Evolutionary conservation across 2,329 filamentous ascomycete species (phyloP), one percentile per base, ranked within the genome.

Genomic region (Nemania serpens): DNA sequence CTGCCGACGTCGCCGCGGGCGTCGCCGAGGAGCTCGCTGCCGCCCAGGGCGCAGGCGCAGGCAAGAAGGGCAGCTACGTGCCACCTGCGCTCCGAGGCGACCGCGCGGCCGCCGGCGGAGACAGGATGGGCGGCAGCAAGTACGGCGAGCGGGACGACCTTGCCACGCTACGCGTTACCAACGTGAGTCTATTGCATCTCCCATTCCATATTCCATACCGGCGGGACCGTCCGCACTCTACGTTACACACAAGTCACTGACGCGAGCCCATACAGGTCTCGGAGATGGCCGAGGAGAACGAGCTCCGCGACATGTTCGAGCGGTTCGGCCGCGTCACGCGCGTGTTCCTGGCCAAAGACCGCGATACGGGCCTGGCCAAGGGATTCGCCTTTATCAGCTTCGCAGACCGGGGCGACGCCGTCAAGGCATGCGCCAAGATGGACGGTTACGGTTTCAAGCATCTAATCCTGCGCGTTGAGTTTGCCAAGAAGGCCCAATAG

Each of bases 371-470:
- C 63, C 82, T 94, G 76, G 95, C 95, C 71, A 99, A 99, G 87
- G 95, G 95, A 65, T 99, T 99, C 77, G 96, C 96, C 25, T 99
- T 99, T 78, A 96, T 99, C 83, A 96, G 91, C 78, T 99, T 95
- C 75, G 91, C 90, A 62, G 95, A 99, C 77, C 84, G 95, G 70
- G 79, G 83, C 69, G 95, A 99, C 78, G 95, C 95, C 69, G 91
- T 91, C 70, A 91, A 90, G 81, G 95, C 95, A 42, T 96, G 91
- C 81, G 89, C 90, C 81, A 97, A 97, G 86, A 94, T 99, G 91
- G 95, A 99, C 79, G 95, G 95, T 73, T 97, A 84, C 70, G 91
- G 91, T 79, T 94, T 92, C 82, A 90, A 91, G 78, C 91, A 95
- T 81, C 83, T 95, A 72, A 95, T 95, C 76, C 79, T 95, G 72